Conservation (phyloP, 352 stramenopile genomes). For the Phytophthora pisi region DNA sequence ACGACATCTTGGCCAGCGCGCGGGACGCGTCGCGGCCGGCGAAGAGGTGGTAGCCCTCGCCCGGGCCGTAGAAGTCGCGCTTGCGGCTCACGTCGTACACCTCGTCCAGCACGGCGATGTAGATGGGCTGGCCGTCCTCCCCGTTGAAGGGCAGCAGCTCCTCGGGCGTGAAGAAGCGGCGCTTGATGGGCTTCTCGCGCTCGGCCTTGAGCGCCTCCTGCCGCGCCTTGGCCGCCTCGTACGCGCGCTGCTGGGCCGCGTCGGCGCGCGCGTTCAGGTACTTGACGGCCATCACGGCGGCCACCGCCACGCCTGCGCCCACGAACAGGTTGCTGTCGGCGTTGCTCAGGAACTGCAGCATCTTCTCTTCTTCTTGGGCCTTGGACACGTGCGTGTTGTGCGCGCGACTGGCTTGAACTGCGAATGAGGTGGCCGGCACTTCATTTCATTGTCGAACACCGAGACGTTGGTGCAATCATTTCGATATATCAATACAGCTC, state of each 20-base stretch:
- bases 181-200: conserved; percentile 63
- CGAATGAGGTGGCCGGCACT: conserved; percentile 13
- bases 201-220: conserved; percentile 71
- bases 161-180: conserved; percentile 92
- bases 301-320: conserved; percentile 57
- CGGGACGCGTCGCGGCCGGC: conserved; percentile 94
- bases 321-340: conserved; percentile 63
- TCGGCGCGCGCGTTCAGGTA: conserved; percentile 73
- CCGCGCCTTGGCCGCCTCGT: conserved; percentile 64
- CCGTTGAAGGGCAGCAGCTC: conserved; percentile 94
- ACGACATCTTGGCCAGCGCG: conserved; percentile 96
- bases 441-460: background rate
- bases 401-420: conserved; percentile 29
- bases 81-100: conserved; percentile 97
- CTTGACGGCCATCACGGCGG: conserved; percentile 54
- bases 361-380: conserved; percentile 9
- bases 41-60: conserved; percentile 97
- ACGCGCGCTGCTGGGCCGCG: conserved; percentile 63
- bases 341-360: conserved; percentile 57
- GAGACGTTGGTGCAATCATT: conserved; percentile 3
- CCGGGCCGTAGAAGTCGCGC: conserved; percentile 96
- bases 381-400: background rate
- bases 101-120: conserved; percentile 94
- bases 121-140: conserved; percentile 92
- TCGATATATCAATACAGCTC: background rate